Base-by-base conservation (phyloP, 116 monocot genomes). In the Papilionanthe hybrid region DNA sequence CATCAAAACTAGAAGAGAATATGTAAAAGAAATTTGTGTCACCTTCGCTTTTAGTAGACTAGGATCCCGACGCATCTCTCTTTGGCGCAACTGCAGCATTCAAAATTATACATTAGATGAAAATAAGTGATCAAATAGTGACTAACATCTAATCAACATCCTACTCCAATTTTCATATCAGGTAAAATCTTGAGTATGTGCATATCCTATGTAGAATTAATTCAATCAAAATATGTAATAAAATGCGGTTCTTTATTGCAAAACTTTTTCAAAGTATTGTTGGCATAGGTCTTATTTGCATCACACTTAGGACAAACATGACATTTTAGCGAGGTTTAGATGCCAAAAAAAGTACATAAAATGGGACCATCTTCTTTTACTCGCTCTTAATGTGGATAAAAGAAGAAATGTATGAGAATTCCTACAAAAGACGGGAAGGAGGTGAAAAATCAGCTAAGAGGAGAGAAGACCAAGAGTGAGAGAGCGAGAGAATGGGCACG, bases 31-130 rank as follows among this genome's bases (percentile, higher is more conserved):
- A 28, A 75, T 7, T 80, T 43, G 60, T 75, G 60, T 72, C 57
- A 92, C 95, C 89, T 89, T 91, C 71, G 82, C 48, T 72, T 87
- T 93, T 12, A 27, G 83, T 5, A 86, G 67, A 20, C 78, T 86
- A 30, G 81, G 89, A 57, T 91, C 78, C 79, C 78, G 77, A 27
- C 25, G 82, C 95, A 91, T 91, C 41, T 91, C 89, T 83, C 79
- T 82, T 50, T 78, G 82, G 13, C 85, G 87, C 74, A 92, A 42
- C 95, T 95, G 86, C 41, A 84, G 50, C 15, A 79, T 48, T 78
- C 47, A 32, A 86, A 78, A 42, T 41, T 75, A 56, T 68, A 55
- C 10, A 3, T 76, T 71, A 22, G 30, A 71, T 23, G 2, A 25
- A 69, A 65, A 19, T 43, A 45, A 44, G n/a, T 17, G 27, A 69